Percentiles rank a stretch among this genome's conserved stretches.
These are phyloP conservation scores for Pulveroboletus sp. DNA, from an alignment of 768 basidiomycete genomes.

Conservation along the genomic window DNA sequence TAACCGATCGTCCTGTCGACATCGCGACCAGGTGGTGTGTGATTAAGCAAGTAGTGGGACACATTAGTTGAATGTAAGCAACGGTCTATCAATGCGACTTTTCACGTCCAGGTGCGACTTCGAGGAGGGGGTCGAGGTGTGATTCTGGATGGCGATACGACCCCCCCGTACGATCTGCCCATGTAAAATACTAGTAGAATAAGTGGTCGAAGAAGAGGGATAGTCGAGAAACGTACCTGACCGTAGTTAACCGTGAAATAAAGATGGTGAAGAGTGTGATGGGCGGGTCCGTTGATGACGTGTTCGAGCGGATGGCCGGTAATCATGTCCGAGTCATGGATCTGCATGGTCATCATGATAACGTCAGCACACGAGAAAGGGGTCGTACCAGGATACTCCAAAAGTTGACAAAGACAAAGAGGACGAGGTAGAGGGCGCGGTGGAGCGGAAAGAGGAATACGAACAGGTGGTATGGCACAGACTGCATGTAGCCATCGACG, in stretches of 20 bases:
- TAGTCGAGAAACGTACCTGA: slow-evolving; percentile 62
- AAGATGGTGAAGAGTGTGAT: slow-evolving; percentile 95
- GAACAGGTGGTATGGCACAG: slow-evolving; percentile 92
- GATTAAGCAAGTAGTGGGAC: background rate
- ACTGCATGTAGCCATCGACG: slow-evolving; percentile 91
- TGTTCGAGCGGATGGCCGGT: slow-evolving; percentile 85
- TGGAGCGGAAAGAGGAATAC: slow-evolving; percentile 89
- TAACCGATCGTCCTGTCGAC: no score
- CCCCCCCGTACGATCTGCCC: slow-evolving; percentile 79
- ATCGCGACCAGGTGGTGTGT: no score
- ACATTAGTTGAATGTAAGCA: no score
- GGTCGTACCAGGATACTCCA: slow-evolving; percentile 84
- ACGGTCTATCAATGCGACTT: slow-evolving; percentile 9
- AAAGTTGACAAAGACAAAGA: slow-evolving; percentile 91
- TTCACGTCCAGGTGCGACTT: slow-evolving; percentile 39
- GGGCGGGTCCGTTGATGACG: slow-evolving; percentile 96
- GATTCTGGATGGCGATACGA: slow-evolving; percentile 90
- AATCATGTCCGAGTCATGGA: slow-evolving; percentile 99
- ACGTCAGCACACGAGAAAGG: background rate
- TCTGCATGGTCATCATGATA: slow-evolving; percentile 43
- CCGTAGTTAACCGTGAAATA: slow-evolving; percentile 98
- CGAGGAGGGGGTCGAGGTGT: slow-evolving; percentile 80
- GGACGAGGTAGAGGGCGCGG: slow-evolving; percentile 73
- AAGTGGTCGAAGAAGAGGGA: slow-evolving; percentile 8
- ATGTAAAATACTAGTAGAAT: slow-evolving; percentile 88